Evolutionary conservation across 2,329 filamentous ascomycete species (phyloP).

Genomic region (Sporothrix pallida): DNA sequence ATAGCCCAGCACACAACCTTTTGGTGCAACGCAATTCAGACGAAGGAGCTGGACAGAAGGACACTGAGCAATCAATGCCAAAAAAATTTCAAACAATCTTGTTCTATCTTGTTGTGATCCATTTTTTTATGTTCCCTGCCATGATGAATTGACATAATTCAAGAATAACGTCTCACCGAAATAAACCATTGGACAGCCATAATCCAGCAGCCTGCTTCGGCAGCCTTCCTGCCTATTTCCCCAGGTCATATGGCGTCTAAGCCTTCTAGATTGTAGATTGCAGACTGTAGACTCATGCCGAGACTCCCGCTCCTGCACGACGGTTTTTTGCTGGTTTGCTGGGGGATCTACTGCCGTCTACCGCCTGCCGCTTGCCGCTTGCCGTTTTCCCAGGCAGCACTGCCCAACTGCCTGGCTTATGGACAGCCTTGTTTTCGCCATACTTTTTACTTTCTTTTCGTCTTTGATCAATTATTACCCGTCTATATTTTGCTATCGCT

Average conservation of each 20-base stretch:
- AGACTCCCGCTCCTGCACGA: neutral
- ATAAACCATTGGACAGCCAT: no score
- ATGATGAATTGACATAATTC: neutral
- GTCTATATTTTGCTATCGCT: neutral
- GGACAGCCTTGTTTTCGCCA: neutral
- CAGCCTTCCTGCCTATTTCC: slow-evolving; percentile 2
- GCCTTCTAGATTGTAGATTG: neutral
- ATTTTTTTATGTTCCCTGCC: no score
- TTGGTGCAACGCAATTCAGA: neutral
- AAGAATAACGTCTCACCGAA: no score
- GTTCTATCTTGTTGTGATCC: neutral
- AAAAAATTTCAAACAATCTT: slow-evolving; percentile 20
- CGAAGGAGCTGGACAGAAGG: slow-evolving; percentile 5
- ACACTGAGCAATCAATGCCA: slow-evolving; percentile 23
- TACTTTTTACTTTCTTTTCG: neutral
- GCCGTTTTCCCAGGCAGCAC: neutral
- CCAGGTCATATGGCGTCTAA: slow-evolving; percentile 12
- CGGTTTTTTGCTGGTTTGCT: no score
- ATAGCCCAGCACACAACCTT: neutral
- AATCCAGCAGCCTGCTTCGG: no score
- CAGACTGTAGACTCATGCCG: no score
- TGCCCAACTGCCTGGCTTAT: slow-evolving; percentile 6
- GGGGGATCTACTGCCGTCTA: no score
- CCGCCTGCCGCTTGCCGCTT: neutral
- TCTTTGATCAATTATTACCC: neutral